Base-by-base conservation (phyloP, 2,329 filamentous ascomycete species). In the Fusarium sp. region DNA sequence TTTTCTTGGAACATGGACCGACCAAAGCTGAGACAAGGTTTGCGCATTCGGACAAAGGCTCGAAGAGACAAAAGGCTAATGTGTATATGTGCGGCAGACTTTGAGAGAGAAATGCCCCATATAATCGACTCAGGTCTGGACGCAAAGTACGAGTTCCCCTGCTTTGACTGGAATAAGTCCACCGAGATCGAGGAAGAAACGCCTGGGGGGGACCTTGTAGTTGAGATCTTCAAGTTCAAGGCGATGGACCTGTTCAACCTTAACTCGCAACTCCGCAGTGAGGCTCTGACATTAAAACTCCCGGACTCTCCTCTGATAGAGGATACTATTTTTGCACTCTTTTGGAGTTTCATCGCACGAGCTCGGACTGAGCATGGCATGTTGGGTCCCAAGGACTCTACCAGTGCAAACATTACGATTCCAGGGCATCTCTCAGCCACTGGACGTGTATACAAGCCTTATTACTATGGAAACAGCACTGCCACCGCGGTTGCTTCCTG, bases 381-480 rank as follows among this genome's bases (percentile, higher is more conserved):
- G 12, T 24, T 67, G 29, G 18, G 18, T 3, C 15, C 4, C 33
- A 11, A 29, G 9, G 48, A 61, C 10, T 11, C 18, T 5, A 49
- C 44, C 16, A 41, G 48, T 4, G 54, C 57, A 9, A 63, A 70
- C 29, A 50, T 70, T 41, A 48, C 48, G 24, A 12, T 63, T 3
- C 59, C 70, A 11, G 71, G 63, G 3, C 53, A 31, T 15, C 18
- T 23, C 9, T 29, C 56, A 15, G 50, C 24, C 21, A 53, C 33
- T 20, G 24, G 28, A 7, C 46, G 35, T 20, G 6, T 23, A 8
- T 13, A 31, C 12, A 33, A 57, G 2, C 47, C 43, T 7, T 28
- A 61, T 6, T 66, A 73, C 29, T 66, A 54, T 35, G 66, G 71
- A 11, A 72, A 73, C 50, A 49, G 63, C 12, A 71, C 63, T 20